phyloP scores from a whole-genome alignment of 371 early-diverging fungal genomes.

The Mucor plumbeus region DNA sequence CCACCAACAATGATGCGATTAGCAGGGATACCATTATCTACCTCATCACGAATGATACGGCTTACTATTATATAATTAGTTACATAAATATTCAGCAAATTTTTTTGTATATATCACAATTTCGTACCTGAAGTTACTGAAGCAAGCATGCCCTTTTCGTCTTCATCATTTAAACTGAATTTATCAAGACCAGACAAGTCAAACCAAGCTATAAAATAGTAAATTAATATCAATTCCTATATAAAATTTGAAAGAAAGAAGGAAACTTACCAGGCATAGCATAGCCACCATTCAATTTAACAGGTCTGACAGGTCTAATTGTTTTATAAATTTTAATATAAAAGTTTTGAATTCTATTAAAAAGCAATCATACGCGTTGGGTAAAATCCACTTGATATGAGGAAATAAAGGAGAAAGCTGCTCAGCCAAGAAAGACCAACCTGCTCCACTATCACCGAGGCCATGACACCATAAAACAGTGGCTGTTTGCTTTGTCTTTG shows the following conservation, averaged over 20 bases:
- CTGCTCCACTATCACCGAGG: conserved; percentile 73
- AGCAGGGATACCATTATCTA: conserved; percentile 81
- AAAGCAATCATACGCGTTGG: conserved; percentile 71
- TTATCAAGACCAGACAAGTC: conserved; percentile 72
- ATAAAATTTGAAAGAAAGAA: background rate
- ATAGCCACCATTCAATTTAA: conserved; percentile 87
- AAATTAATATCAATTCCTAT: background rate
- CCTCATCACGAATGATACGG: conserved; percentile 76
- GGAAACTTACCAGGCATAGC: conserved; percentile 80
- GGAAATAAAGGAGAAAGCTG: conserved; percentile 67
- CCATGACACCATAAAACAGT: conserved; percentile 82
- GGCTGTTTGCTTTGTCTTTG: conserved; percentile 70
- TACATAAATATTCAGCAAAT: background rate
- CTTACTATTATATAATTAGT: conserved; percentile 49
- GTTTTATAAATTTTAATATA: background rate
- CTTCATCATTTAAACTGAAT: conserved; percentile 62
- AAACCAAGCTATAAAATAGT: conserved; percentile 66
- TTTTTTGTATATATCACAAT: background rate
- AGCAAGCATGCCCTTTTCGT: conserved; percentile 77
- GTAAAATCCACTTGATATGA: conserved; percentile 80
- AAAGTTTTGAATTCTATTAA: background rate
- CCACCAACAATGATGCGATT: conserved; percentile 92
- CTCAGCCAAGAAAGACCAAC: conserved; percentile 75
- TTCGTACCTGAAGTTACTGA: conserved; percentile 63
- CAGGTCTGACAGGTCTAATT: conserved; percentile 70